Percentiles rank a stretch among this genome's conserved stretches.
Evolutionary conservation across 164 flowering plant species (phyloP).

Genomic region (Tinospora cordifolia): DNA sequence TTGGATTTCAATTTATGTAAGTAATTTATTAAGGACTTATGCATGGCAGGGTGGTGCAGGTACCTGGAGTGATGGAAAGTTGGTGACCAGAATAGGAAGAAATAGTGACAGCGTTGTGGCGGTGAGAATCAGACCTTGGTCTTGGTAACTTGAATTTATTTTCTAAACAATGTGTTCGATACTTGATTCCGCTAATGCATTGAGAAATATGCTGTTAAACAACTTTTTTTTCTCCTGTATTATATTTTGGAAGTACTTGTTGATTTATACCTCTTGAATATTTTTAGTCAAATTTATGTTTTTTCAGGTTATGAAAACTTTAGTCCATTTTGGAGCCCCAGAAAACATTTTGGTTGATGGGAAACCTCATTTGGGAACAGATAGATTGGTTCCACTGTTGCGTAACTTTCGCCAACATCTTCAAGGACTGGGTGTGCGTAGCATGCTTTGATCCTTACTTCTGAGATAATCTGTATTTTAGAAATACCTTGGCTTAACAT

Average conservation of each 20-base stretch:
- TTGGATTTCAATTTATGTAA: background rate
- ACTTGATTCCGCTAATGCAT: background rate
- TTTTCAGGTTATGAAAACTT: slow-evolving; percentile 73
- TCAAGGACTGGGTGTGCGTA: slow-evolving; percentile 64
- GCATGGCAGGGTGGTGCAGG: slow-evolving; percentile 99
- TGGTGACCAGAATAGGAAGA: slow-evolving; percentile 94
- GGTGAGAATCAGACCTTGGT: slow-evolving; percentile 36
- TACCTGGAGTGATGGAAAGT: slow-evolving; percentile 99
- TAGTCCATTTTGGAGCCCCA: slow-evolving; percentile 97
- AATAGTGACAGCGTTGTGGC: slow-evolving; percentile 73
- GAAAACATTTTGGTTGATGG: slow-evolving; percentile 73
- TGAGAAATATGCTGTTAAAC: no score
- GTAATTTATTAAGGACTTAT: slow-evolving; percentile 55
- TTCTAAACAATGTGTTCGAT: background rate
- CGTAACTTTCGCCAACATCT: slow-evolving; percentile 72
- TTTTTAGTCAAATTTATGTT: slow-evolving; percentile 5
- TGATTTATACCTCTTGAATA: background rate
- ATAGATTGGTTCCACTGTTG: slow-evolving; percentile 77
- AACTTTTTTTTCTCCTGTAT: background rate
- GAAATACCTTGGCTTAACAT: background rate
- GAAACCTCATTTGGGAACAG: slow-evolving; percentile 97
- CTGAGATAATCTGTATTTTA: background rate
- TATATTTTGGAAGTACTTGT: background rate
- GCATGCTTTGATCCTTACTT: slow-evolving; percentile 4
- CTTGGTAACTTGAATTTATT: background rate